These are phyloP conservation scores for Pythium pyrilobum DNA, from an alignment of 352 stramenopile genomes.

Conservation along the genomic window DNA sequence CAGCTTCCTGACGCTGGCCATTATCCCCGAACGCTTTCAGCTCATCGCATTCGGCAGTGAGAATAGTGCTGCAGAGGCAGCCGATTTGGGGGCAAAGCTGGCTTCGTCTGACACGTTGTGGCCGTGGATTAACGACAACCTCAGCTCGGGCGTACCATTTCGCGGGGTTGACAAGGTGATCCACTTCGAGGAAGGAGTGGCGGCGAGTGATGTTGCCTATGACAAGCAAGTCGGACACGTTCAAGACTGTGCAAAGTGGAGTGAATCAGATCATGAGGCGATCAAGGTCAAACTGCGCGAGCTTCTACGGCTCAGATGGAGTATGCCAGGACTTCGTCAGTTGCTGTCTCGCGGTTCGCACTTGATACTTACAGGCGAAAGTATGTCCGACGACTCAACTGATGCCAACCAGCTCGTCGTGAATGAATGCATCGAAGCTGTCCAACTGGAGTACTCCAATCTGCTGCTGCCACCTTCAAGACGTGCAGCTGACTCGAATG, in stretches of 20 bases:
- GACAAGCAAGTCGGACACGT: neutral
- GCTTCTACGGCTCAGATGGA: conserved; percentile 54
- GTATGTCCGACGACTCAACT: neutral
- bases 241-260: too few relatives aligned
- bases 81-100: neutral
- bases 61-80: neutral
- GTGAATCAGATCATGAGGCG: too few relatives aligned
- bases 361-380: conserved; percentile 33
- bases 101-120: neutral
- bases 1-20: conserved; percentile 44
- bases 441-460: conserved; percentile 44
- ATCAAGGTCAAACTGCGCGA: conserved; percentile 39
- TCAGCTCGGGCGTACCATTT: conserved; percentile 10
- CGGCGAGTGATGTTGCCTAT: neutral
- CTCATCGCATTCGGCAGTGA: conserved; percentile 19
- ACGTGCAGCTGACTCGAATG: conserved; percentile 7
- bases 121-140: conserved; percentile 19
- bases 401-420: conserved; percentile 5
- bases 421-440: conserved; percentile 1
- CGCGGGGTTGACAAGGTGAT: conserved; percentile 18
- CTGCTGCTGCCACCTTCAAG: conserved; percentile 48
- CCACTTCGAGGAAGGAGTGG: conserved; percentile 26
- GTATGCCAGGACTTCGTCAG: conserved; percentile 38
- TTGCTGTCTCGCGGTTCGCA: conserved; percentile 40
- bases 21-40: conserved; percentile 27